Percentiles rank a stretch among this genome's conserved stretches.
Conservation (phyloP, 805 yeast genomes). For the Starmerella sirachaensis region DNA sequence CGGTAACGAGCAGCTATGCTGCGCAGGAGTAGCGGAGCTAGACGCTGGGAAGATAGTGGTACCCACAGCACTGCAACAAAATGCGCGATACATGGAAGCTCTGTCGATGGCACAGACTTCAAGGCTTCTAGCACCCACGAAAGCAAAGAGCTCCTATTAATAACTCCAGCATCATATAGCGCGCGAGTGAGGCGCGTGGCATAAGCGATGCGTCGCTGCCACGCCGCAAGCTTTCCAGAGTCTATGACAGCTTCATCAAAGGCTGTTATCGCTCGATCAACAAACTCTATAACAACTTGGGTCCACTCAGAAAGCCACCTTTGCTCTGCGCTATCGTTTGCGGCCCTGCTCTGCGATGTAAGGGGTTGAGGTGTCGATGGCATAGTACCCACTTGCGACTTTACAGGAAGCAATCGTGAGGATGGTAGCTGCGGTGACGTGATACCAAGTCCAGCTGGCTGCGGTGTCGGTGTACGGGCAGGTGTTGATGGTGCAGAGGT, state of each 20-base stretch:
- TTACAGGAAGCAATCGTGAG: too few species aligned
- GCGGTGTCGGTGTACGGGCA: too few species aligned
- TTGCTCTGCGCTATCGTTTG: too few species aligned
- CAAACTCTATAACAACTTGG: conserved; percentile 55
- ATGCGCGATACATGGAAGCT: conserved; percentile 39
- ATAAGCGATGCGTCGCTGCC: conserved; percentile 47
- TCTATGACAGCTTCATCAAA: conserved; percentile 22
- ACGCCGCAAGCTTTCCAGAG: conserved; percentile 18
- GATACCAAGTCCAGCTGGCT: too few species aligned
- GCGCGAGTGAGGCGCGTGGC: conserved; percentile 48
- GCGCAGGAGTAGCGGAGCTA: conserved; percentile 10
- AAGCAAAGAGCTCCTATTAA: conserved; percentile 52
- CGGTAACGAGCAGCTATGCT: conserved; percentile 2
- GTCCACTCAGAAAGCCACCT: conserved; percentile 86
- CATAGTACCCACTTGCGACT: conserved; percentile 2
- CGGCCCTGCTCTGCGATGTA: too few species aligned
- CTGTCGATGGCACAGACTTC: conserved; percentile 30
- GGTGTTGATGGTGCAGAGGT: too few species aligned
- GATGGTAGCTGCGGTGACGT: too few species aligned
- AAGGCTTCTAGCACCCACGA: conserved; percentile 51
- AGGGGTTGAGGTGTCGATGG: too few species aligned
- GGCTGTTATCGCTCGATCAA: conserved; percentile 41
- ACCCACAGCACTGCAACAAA: conserved; percentile 61
- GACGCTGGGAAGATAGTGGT: conserved; percentile 31
- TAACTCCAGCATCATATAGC: conserved; percentile 53